Conservation (phyloP, 202 grass and related monocot genomes). For the Brachypodium distachyon region DNA sequence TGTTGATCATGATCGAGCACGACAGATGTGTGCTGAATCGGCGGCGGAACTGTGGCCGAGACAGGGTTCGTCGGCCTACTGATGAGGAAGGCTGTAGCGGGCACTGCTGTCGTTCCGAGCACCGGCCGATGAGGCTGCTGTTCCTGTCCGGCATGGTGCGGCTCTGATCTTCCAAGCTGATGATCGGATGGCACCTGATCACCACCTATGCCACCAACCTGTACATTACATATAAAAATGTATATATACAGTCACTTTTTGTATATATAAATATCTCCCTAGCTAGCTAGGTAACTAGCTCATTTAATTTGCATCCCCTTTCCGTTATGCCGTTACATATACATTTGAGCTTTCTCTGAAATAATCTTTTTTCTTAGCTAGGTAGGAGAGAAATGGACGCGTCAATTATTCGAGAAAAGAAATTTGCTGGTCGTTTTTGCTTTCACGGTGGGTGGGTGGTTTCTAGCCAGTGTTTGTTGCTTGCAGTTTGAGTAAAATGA, state of each 20-base stretch:
- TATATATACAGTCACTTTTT: not conserved
- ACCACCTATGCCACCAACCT: slow-evolving; percentile 56
- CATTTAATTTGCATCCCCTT: not conserved
- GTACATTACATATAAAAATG: slow-evolving; percentile 4
- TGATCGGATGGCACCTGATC: slow-evolving; percentile 58
- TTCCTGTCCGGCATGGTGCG: slow-evolving; percentile 35
- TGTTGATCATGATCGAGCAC: slow-evolving; percentile 70
- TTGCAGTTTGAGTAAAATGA: slow-evolving; percentile 76
- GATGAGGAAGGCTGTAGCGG: slow-evolving; percentile 48
- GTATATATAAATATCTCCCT: not conserved
- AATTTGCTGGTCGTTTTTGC: slow-evolving; percentile 36
- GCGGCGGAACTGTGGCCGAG: slow-evolving; percentile 47
- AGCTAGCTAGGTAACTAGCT: not conserved
- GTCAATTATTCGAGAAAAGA: slow-evolving; percentile 23
- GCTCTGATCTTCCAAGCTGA: slow-evolving; percentile 45
- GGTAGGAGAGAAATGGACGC: not conserved
- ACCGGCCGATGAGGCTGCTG: slow-evolving; percentile 30
- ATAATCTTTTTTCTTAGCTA: not conserved
- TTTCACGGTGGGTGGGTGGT: slow-evolving; percentile 47
- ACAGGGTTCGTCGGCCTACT: slow-evolving; percentile 51
- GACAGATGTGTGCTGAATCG: slow-evolving; percentile 50
- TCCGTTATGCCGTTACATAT: slow-evolving; percentile 2
- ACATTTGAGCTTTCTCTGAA: not conserved
- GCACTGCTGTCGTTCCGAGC: slow-evolving; percentile 20
- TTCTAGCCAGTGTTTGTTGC: slow-evolving; percentile 70